Evolutionary conservation across 441 rosid genomes (phyloP).

Genomic region (Jatropha multifida): DNA sequence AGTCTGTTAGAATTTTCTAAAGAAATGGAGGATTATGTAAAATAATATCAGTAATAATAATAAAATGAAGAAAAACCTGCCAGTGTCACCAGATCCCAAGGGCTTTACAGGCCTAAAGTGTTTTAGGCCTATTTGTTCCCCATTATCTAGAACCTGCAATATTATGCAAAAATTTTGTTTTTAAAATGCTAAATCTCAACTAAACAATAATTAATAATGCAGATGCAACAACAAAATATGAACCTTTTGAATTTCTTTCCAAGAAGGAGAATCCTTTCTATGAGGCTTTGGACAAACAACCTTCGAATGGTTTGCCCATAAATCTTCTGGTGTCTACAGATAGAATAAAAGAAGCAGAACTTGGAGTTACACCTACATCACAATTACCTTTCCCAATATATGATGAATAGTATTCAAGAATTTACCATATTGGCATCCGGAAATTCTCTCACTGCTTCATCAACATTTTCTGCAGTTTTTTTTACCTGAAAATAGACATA

Average conservation of each 20-base stretch:
- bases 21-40: not conserved
- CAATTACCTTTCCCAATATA: constrained; percentile 1
- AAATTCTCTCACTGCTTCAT: constrained; percentile 94
- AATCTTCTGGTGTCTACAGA: constrained; percentile 88
- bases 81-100: constrained; percentile 98
- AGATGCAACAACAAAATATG: not conserved
- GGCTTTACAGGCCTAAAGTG: constrained; percentile 92
- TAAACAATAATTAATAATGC: too few species aligned
- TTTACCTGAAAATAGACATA: constrained; percentile 56
- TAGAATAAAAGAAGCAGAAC: not conserved
- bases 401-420: not conserved
- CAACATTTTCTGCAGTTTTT: constrained; percentile 89
- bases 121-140: constrained; percentile 72
- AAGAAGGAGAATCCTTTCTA: constrained; percentile 66
- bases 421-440: constrained; percentile 95
- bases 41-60: not conserved
- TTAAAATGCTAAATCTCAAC: too few species aligned
- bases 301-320: constrained; percentile 95
- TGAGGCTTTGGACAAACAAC: constrained; percentile 84
- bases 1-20: not conserved
- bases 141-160: constrained; percentile 59
- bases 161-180: not conserved
- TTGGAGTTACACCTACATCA: constrained; percentile 1
- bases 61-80: constrained; percentile 52
- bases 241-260: constrained; percentile 89